Evolutionary conservation across 2,329 filamentous ascomycete genomes (phyloP).

Genomic region (Magnaporthiopsis incrustans): DNA sequence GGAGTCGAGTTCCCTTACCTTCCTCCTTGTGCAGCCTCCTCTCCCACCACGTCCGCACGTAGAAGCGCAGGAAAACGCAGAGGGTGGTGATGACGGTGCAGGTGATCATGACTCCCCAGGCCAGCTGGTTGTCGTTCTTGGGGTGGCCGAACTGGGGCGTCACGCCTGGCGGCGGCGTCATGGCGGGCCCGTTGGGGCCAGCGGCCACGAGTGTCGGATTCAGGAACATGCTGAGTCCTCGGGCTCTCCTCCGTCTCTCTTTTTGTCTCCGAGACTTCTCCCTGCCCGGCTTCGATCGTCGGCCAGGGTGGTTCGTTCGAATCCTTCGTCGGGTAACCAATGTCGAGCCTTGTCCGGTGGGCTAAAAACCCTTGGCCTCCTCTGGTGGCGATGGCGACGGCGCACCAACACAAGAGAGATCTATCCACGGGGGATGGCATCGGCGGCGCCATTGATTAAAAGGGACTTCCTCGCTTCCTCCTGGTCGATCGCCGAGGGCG

Average conservation of each 20-base stretch:
- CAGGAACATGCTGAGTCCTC: background rate
- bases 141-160: conserved; percentile 9
- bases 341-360: background rate
- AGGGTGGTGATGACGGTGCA: conserved; percentile 15
- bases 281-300: background rate
- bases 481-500: background rate
- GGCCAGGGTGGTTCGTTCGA: background rate
- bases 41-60: background rate
- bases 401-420: background rate
- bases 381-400: background rate
- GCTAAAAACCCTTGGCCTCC: background rate
- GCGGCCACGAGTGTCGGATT: background rate
- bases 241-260: background rate
- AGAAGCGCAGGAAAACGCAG: conserved; percentile 15
- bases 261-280: background rate
- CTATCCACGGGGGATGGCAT: background rate
- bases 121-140: conserved; percentile 10
- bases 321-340: background rate
- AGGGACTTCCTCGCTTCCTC: background rate
- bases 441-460: background rate
- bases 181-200: background rate
- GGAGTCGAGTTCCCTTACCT: background rate
- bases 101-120: conserved; percentile 8
- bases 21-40: conserved; percentile 7
- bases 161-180: background rate